phyloP scores from a whole-genome alignment of 2,329 filamentous ascomycete species.

The Colletotrichum musae region DNA sequence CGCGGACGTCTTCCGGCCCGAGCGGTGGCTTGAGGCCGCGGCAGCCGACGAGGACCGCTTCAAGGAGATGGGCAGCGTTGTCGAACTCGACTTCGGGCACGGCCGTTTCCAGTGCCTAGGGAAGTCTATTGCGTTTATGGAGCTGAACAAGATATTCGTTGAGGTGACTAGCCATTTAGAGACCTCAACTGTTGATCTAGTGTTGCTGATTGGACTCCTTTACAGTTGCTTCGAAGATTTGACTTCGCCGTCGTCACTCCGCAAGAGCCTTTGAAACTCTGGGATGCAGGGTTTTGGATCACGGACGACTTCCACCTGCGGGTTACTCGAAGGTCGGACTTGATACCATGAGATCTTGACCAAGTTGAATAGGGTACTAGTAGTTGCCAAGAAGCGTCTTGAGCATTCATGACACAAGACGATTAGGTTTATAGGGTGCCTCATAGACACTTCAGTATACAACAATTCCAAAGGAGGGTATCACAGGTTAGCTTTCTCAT shows the following conservation, averaged over 20 bases:
- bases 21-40: constrained; percentile 60
- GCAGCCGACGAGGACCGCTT: constrained; percentile 50
- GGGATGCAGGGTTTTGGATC: constrained; percentile 43
- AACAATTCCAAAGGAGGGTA: not conserved
- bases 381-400: not conserved
- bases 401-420: not conserved
- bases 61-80: constrained; percentile 51
- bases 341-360: no score
- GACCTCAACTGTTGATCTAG: accelerated
- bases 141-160: constrained; percentile 60
- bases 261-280: constrained; percentile 40
- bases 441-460: not conserved
- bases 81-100: constrained; percentile 59
- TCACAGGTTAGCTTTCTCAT: not conserved
- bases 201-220: constrained; percentile 13
- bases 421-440: not conserved
- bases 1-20: constrained; percentile 60
- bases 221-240: constrained; percentile 45
- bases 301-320: constrained; percentile 44
- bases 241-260: constrained; percentile 43
- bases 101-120: constrained; percentile 62
- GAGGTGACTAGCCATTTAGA: constrained; percentile 50
- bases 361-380: not conserved
- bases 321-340: constrained; percentile 30
- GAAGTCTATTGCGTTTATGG: constrained; percentile 59